Conservation (phyloP, 208 protist species). For the Novymonas esmeraldas region DNA sequence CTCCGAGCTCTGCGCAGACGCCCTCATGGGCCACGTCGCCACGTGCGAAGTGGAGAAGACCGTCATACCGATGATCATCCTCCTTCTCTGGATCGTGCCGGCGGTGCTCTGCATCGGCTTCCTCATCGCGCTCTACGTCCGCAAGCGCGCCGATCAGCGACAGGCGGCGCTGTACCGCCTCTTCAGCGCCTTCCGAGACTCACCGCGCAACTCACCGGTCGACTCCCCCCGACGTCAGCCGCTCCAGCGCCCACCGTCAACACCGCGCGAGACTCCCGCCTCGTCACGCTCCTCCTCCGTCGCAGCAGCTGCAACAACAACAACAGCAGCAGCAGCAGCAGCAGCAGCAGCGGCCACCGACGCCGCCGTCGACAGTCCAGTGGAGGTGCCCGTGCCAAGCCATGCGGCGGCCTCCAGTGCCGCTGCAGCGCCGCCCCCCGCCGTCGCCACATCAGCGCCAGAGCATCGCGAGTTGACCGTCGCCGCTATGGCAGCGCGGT, state of each 20-base stretch:
- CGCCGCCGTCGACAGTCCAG: not conserved
- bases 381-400: no score
- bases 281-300: not conserved
- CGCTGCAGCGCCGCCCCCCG: no score
- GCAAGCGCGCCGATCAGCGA: slow-evolving; percentile 31
- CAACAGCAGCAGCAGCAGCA: not conserved
- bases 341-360: not conserved
- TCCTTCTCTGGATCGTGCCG: slow-evolving; percentile 39
- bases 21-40: slow-evolving; percentile 29
- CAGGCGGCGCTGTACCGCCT: slow-evolving; percentile 9
- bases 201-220: not conserved
- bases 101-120: slow-evolving; percentile 29
- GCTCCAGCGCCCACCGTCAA: not conserved
- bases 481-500: no score
- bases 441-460: no score
- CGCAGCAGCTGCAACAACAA: no score
- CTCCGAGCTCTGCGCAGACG: slow-evolving; percentile 37
- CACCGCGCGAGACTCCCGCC: not conserved
- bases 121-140: slow-evolving; percentile 38
- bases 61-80: slow-evolving; percentile 42
- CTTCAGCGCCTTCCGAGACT: not conserved
- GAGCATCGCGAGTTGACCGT: no score
- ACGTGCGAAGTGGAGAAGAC: slow-evolving; percentile 36
- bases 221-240: no score
- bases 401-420: no score